Base-by-base conservation (phyloP, 2,329 filamentous ascomycete species). In the Coniochaeta prunicola region DNA sequence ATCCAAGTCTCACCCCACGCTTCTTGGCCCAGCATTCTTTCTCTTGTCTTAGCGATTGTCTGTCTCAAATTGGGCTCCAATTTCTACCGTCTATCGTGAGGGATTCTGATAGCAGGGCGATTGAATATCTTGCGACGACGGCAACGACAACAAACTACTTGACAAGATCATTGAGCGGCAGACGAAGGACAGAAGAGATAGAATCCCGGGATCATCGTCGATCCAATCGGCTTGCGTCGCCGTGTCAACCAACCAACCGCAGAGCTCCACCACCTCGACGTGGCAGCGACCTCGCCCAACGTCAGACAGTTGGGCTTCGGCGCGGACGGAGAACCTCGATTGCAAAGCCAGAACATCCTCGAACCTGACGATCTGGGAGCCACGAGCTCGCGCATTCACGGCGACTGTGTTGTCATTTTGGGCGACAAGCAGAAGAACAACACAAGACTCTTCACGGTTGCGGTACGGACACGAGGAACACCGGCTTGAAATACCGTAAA, bases 221-320 rank as follows among this genome's bases (percentile, higher is more conserved):
- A 42, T 42, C 56, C 56, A 53, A 57, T 57, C 24, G 31, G 40
- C 28, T 8, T 8, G 5, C 53, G 45, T 50, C 26, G 45, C 26
- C 26, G 9, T 21, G 45, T 50, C 45, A 50, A 50, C 45, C 45
- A 50, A 50, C 45, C 45, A 50, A 50, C 45, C 45, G 30, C 9
- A 30, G 21, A 5, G 30, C 56, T 45, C 56, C 30, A 31, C 56
- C 42, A 28, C 34, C 34, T 24, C 56, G 56, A 57, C 56, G 56
- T 57, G 56, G 56, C 56, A 58, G 57, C 28, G 24, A 28, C n/a
- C 4, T 40, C 45, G 45, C 45, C 45, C 45, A 50, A 50, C 21
- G 45, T 50, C 45, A 50, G 24, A 30, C 28, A 45, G 40, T 45
- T 45, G 6, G 40, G 40, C 38, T 13, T 40, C 38, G 21, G 38